phyloP scores from a whole-genome alignment of 345 rosid species.

The Salix udensis region DNA sequence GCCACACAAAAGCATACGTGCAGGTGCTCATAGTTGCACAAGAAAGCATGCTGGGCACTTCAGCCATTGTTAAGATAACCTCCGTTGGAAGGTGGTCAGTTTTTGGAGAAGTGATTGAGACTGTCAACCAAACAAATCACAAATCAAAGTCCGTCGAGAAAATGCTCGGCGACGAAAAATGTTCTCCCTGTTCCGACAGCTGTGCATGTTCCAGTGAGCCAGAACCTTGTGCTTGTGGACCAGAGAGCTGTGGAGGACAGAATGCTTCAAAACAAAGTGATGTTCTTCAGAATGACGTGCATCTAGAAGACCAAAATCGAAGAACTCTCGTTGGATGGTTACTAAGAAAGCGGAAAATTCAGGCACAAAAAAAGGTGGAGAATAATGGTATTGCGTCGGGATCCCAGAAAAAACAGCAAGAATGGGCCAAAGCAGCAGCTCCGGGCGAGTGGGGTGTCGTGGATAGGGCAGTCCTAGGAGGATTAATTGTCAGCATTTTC shows the following conservation, averaged over 20 bases:
- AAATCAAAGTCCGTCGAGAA: conserved; percentile 20
- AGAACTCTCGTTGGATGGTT: conserved; percentile 49
- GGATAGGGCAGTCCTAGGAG: conserved; percentile 61
- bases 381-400: conserved; percentile 5
- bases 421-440: conserved; percentile 21
- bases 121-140: conserved; percentile 25
- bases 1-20: conserved; percentile 81
- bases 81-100: conserved; percentile 95
- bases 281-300: conserved; percentile 10
- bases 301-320: conserved; percentile 30
- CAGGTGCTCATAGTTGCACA: conserved; percentile 78
- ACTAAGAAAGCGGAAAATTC: conserved; percentile 37
- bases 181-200: conserved; percentile 27
- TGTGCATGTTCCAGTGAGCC: conserved; percentile 41
- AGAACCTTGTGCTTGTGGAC: conserved; percentile 44
- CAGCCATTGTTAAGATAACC: conserved; percentile 81
- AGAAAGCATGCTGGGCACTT: conserved; percentile 63
- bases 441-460: conserved; percentile 39
- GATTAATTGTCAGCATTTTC: conserved; percentile 55
- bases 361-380: conserved; percentile 24
- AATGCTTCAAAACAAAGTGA: conserved; percentile 1
- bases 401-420: conserved; percentile 35
- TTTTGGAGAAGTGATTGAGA: conserved; percentile 74
- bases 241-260: conserved; percentile 49
- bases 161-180: conserved; percentile 21